Evolutionary conservation across 2,329 filamentous ascomycete genomes (phyloP).

Genomic region (Dactylellina sp.): DNA sequence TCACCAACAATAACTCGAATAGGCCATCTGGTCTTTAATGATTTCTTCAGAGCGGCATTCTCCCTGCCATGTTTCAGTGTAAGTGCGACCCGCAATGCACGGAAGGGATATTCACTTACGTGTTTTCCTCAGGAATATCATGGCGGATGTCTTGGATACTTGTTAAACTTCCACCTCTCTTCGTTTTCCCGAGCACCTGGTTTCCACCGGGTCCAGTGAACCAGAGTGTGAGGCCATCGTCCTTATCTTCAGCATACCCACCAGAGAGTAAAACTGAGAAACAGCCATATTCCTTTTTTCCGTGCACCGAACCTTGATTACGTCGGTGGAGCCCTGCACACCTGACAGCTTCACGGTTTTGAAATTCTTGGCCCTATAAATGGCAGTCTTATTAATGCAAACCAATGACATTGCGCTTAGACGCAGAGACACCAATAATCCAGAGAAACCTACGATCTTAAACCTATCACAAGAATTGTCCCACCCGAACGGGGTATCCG

Average conservation of each 20-base stretch:
- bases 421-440: neutral
- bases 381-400: too few relatives aligned
- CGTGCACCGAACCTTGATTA: conserved; percentile 24
- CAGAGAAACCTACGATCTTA: neutral
- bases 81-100: neutral
- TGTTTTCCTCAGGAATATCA: too few relatives aligned
- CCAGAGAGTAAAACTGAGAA: conserved; percentile 15
- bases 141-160: conserved; percentile 13
- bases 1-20: conserved; percentile 16
- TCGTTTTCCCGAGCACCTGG: neutral
- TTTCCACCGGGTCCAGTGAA: conserved; percentile 33
- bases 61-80: neutral
- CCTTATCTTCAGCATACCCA: conserved; percentile 13
- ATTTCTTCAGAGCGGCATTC: conserved; percentile 7
- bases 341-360: neutral
- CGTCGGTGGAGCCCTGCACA: conserved; percentile 1
- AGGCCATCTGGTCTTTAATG: conserved; percentile 8
- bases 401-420: too few relatives aligned
- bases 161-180: neutral
- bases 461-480: neutral
- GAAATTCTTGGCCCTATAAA: neutral
- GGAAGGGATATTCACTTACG: conserved; percentile 21
- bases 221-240: neutral
- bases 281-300: neutral
- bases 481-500: too few relatives aligned